phyloP scores from a whole-genome alignment of 2,329 filamentous ascomycete genomes.

The Ceratocystis papillata region DNA sequence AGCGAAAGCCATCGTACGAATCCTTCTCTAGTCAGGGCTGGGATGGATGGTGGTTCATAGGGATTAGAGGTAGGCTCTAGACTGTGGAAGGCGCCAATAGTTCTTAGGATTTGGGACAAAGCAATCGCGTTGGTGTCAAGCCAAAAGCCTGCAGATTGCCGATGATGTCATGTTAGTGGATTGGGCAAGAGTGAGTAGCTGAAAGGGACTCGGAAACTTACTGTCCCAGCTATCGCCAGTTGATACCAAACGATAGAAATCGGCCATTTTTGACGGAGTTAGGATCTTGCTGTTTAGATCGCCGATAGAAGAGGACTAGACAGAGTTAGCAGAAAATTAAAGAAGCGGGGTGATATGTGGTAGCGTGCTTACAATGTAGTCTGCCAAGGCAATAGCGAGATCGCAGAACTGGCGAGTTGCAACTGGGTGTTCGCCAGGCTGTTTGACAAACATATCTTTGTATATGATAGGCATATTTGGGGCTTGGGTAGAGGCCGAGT shows the following conservation, averaged over 20 bases:
- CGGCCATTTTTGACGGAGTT: conserved; percentile 60
- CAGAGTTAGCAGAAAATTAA: conserved; percentile 2
- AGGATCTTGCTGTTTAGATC: conserved; percentile 44
- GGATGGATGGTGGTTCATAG: conserved; percentile 65
- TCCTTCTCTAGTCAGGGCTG: conserved; percentile 69
- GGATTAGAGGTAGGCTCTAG: conserved; percentile 65
- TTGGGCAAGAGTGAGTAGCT: neutral
- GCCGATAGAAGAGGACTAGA: conserved; percentile 47
- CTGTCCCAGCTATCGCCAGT: conserved; percentile 61
- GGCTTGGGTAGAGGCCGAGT: neutral
- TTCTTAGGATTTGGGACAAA: conserved; percentile 86
- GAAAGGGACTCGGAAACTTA: conserved; percentile 30
- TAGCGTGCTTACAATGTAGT: conserved; percentile 21
- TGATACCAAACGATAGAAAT: conserved; percentile 58
- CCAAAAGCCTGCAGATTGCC: conserved; percentile 54
- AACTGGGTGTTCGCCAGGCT: conserved; percentile 15
- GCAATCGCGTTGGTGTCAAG: conserved; percentile 59
- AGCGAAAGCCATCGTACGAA: conserved; percentile 93
- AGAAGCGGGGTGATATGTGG: neutral
- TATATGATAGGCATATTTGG: conserved; percentile 18
- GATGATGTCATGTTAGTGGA: conserved; percentile 11
- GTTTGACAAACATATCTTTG: conserved; percentile 22
- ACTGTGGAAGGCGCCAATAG: conserved; percentile 79
- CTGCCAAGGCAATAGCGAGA: conserved; percentile 18
- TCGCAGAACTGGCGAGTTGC: conserved; percentile 21